Evolutionary conservation across 75 land plant species (phyloP).

Genomic region (Gnetum montanum): DNA sequence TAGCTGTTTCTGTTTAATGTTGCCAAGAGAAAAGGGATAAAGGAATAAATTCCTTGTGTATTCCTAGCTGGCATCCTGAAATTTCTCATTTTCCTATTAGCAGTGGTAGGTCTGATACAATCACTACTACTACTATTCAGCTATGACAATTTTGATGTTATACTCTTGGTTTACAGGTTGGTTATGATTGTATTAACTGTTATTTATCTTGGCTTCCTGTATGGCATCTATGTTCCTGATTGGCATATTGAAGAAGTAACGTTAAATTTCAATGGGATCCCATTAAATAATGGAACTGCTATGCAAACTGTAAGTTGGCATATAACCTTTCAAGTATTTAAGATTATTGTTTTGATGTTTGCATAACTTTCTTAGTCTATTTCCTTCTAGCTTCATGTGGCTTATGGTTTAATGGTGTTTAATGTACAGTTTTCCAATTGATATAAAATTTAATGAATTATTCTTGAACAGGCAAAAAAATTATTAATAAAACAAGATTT

Average conservation of each 20-base stretch:
- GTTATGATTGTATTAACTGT: constrained; percentile 19
- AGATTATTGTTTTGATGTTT: neutral
- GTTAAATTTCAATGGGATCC: constrained; percentile 3
- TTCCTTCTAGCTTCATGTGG: neutral
- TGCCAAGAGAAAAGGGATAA: neutral
- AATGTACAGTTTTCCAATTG: neutral
- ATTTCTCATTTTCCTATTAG: too few species aligned
- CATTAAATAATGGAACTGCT: constrained; percentile 7
- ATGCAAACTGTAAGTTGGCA: constrained; percentile 26
- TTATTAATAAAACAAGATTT: neutral
- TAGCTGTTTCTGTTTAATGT: neutral
- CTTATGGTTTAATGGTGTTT: neutral
- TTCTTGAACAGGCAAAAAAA: too few species aligned
- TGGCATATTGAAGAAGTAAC: constrained; percentile 47
- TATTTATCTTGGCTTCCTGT: constrained; percentile 36
- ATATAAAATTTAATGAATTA: too few species aligned
- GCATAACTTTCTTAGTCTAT: neutral
- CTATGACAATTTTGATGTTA: too few species aligned
- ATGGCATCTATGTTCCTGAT: constrained; percentile 62
- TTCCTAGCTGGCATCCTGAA: too few species aligned
- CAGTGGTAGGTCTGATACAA: too few species aligned
- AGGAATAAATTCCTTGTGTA: neutral
- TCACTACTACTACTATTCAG: too few species aligned
- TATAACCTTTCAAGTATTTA: neutral
- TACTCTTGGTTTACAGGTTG: too few species aligned